Evolutionary conservation across 31 red algal species (phyloP), one percentile per base, ranked within the genome.

Genomic region (Porphyra umbilicalis): DNA sequence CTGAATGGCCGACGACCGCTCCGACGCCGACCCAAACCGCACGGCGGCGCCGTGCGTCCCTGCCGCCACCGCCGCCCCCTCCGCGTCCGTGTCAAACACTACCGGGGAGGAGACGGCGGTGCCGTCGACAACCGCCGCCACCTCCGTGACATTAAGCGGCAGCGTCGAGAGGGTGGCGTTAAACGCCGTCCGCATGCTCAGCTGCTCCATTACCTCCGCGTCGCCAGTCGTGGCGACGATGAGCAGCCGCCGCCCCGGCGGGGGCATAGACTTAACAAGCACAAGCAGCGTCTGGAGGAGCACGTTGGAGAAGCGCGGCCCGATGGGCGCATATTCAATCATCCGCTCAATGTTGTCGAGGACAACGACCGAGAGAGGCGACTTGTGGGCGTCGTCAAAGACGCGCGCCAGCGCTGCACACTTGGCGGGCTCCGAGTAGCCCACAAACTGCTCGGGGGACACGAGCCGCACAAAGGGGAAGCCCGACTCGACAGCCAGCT

Each of bases 351-450:
- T 90, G 79, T 96, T 96, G 79, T 99, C 97, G 8, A 99, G 87
- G 34, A 99, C 94, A 80, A 99, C 88, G 14, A 95, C 90, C 34
- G 90, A 93, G 39, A 96, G 76, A 8, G 97, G 82, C 15, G 97
- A 99, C 77, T 95, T 95, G 91, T 96, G 94, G 20, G 97, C 97
- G 76, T 99, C 97, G 77, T 99, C 97, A 82, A 99, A 99, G 18
- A 92, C 85, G 33, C 92, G 88, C 35, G 97, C 97, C 14, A 99
- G 81, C 13, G 94, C 97, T 33, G 92, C 92, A 39, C 94, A 95
- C 82, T 99, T 99, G 76, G 94, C 82, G 20, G 85, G 74, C 75
- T 99, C 97, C 33, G 91, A 94, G 79, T 94, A 99, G 20, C 97
- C 97, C 10, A 99, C 97, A 88, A 90, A 99, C 18, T 90, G 89